Evolutionary conservation across 495 filamentous ascomycete species (phyloP).

Genomic region (Penicillium bialowiezense): DNA sequence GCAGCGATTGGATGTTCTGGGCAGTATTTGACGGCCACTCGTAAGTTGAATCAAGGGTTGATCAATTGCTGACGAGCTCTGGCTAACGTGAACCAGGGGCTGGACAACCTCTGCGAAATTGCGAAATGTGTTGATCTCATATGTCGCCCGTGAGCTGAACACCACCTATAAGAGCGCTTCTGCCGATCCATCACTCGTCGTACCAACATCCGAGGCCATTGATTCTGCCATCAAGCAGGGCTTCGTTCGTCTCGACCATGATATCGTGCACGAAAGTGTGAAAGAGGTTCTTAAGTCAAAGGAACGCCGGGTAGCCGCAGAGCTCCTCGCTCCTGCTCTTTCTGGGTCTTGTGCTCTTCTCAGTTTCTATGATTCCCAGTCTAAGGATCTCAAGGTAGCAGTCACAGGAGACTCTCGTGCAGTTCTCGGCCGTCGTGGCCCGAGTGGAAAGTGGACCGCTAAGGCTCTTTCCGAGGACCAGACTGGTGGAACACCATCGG

Average conservation of each 20-base stretch:
- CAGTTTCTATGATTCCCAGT: constrained; percentile 88
- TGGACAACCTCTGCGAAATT: constrained; percentile 98
- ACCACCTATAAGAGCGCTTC: constrained; percentile 78
- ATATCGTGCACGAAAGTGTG: constrained; percentile 88
- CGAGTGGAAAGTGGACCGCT: constrained; percentile 88
- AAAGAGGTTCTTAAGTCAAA: constrained; percentile 84
- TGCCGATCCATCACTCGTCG: constrained; percentile 53
- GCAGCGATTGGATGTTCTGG: constrained; percentile 99
- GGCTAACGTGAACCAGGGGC: constrained; percentile 53
- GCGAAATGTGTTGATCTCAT: constrained; percentile 84
- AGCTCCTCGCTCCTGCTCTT: constrained; percentile 86
- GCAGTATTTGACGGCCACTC: constrained; percentile 97
- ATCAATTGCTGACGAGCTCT: constrained; percentile 2
- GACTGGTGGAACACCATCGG: constrained; percentile 80
- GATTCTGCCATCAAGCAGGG: constrained; percentile 91
- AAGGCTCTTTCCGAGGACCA: constrained; percentile 88
- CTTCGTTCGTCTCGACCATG: constrained; percentile 83
- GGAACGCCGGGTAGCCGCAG: constrained; percentile 81
- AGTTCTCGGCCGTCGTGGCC: constrained; percentile 76
- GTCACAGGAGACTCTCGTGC: constrained; percentile 94
- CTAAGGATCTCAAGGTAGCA: constrained; percentile 81
- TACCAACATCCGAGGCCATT: constrained; percentile 68
- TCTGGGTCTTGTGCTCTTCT: constrained; percentile 95
- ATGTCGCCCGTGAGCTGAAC: constrained; percentile 93
- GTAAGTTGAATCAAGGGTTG: constrained; percentile 43